Percentiles rank a stretch among this genome's conserved stretches.
Conservation (phyloP, 2,329 filamentous ascomycete species). For the Waltergamsia citrina region DNA sequence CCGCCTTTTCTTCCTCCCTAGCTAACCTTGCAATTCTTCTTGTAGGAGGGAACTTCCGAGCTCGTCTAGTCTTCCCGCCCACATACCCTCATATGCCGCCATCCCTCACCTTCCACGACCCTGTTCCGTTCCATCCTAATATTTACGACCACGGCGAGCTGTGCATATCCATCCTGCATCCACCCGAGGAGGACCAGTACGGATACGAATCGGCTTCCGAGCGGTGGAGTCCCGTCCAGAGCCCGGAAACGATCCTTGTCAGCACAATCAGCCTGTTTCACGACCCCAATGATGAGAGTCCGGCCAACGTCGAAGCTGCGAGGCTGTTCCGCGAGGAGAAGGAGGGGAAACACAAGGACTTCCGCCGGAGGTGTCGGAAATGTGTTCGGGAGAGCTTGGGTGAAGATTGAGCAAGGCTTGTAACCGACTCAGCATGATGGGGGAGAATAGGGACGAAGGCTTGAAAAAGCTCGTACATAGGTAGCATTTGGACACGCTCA, state of each 20-base stretch:
- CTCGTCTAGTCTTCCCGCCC: constrained; percentile 70
- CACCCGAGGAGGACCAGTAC: constrained; percentile 86
- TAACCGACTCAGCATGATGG: too few relatives aligned
- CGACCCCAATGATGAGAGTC: constrained; percentile 89
- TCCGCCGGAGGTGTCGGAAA: constrained; percentile 66
- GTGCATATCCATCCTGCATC: constrained; percentile 95
- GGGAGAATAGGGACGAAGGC: too few relatives aligned
- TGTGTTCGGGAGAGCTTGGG: constrained; percentile 77
- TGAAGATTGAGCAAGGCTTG: constrained; percentile 6
- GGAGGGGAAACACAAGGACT: constrained; percentile 54
- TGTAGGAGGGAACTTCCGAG: constrained; percentile 84
- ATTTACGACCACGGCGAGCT: constrained; percentile 82
- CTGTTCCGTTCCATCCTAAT: constrained; percentile 88
- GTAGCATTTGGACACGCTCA: too few relatives aligned
- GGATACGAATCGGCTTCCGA: constrained; percentile 88
- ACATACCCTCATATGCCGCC: constrained; percentile 86
- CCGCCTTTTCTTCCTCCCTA: constrained; percentile 6
- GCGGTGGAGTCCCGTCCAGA: constrained; percentile 92
- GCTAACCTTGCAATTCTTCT: not conserved
- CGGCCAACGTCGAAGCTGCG: constrained; percentile 91
- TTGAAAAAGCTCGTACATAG: too few relatives aligned
- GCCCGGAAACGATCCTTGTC: constrained; percentile 86
- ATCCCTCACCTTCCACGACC: constrained; percentile 74
- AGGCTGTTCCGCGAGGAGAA: constrained; percentile 75
- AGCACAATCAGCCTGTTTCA: constrained; percentile 88